A percentile compares a stretch with the other conserved stretches of the same genome.
Conservation (phyloP, 306 rosid species). For the Casuarina equisetifolia region DNA sequence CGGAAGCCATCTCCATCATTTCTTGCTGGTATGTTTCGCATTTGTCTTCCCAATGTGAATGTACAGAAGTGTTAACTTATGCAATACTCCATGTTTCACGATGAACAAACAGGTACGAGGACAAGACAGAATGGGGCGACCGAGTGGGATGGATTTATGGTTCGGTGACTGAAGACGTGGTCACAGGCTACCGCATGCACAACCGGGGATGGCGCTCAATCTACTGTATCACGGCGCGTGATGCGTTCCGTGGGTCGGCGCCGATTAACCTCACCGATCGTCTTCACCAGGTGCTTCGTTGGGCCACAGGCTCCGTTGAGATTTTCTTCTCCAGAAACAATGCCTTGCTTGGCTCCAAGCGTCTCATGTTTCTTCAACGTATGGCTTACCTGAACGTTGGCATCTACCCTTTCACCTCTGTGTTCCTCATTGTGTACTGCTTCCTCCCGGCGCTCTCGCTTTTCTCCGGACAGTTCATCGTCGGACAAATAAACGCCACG, state of each 20-base stretch:
- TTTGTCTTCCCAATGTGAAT: background rate
- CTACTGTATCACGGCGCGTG: conserved; percentile 52
- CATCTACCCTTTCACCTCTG: conserved; percentile 53
- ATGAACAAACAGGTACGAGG: conserved; percentile 44
- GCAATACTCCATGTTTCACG: background rate
- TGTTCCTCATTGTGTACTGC: conserved; percentile 56
- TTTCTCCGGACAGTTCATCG: conserved; percentile 50
- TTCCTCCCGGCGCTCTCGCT: conserved; percentile 63
- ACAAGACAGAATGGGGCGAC: conserved; percentile 59
- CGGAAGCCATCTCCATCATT: conserved; percentile 75
- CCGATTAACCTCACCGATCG: conserved; percentile 59
- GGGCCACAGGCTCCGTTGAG: conserved; percentile 62
- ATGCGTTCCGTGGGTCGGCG: conserved; percentile 57
- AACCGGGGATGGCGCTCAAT: conserved; percentile 58
- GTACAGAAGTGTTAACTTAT: too few species aligned
- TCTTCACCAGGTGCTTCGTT: conserved; percentile 58
- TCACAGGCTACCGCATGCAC: conserved; percentile 59
- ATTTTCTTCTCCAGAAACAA: conserved; percentile 59
- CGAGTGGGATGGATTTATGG: conserved; percentile 63
- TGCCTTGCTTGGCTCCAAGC: conserved; percentile 38
- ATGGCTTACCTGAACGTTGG: conserved; percentile 52
- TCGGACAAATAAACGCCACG: conserved; percentile 31
- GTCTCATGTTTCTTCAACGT: conserved; percentile 44
- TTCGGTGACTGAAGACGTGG: conserved; percentile 56
- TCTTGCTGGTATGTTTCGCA: conserved; percentile 66